A percentile compares a stretch with the other conserved stretches of the same genome.
These are phyloP conservation scores for Amylostereum areolatum DNA, from an alignment of 1,284 basidiomycete genomes.

Conservation along the genomic window DNA sequence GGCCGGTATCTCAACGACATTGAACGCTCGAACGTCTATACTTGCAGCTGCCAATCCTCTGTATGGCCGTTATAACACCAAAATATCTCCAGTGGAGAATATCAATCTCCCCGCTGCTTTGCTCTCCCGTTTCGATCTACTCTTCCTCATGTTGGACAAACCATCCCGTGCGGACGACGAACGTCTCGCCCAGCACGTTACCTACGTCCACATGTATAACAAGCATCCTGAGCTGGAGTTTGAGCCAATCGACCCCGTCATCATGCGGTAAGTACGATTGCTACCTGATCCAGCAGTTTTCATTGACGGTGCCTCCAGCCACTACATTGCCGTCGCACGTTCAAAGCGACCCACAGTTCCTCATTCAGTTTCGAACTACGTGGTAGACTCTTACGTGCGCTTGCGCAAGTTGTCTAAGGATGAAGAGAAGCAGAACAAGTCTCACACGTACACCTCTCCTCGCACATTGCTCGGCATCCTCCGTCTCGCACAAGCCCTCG, in stretches of 20 bases:
- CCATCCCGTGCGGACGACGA: conserved; percentile 94
- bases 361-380: conserved; percentile 82
- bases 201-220: conserved; percentile 97
- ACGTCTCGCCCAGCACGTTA: conserved; percentile 93
- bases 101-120: conserved; percentile 98
- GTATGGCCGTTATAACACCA: conserved; percentile 97
- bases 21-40: conserved; percentile 98
- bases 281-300: conserved; percentile 4
- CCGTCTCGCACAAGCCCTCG: conserved; percentile 91
- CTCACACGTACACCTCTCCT: conserved; percentile 94
- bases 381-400: conserved; percentile 94
- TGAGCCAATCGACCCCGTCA: conserved; percentile 77
- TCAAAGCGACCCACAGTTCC: conserved; percentile 86
- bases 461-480: conserved; percentile 93
- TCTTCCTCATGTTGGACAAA: conserved; percentile 97
- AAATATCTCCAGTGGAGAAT: conserved; percentile 96
- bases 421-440: conserved; percentile 84
- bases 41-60: conserved; percentile 97
- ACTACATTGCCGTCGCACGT: conserved; percentile 95
- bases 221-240: conserved; percentile 82
- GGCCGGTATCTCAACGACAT: conserved; percentile 96
- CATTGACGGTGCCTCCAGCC: conserved; percentile 38
- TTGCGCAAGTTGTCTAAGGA: conserved; percentile 91
- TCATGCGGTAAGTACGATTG: conserved; percentile 68
- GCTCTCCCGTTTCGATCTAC: conserved; percentile 91